Percentiles rank a stretch among this genome's conserved stretches.
These are phyloP conservation scores for Trichoderma atrobrunneum DNA, from an alignment of 2,329 filamentous ascomycete genomes.

Conservation along the genomic window DNA sequence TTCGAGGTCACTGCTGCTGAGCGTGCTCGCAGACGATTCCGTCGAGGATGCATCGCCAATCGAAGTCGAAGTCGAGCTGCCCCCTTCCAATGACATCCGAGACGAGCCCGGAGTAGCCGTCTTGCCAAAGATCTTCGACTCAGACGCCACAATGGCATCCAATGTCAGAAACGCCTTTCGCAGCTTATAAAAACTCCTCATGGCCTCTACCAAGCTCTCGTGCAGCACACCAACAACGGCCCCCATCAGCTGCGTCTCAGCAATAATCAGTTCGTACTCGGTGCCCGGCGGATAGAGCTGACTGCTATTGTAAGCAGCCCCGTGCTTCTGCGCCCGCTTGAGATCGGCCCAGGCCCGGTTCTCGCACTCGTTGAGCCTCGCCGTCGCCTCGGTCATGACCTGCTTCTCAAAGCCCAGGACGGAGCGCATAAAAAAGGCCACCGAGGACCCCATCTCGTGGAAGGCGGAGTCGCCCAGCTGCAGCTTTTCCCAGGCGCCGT, in stretches of 20 bases:
- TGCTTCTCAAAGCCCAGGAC: constrained; percentile 90
- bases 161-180: constrained; percentile 84
- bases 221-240: constrained; percentile 87
- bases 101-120: neutral
- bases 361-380: constrained; percentile 72
- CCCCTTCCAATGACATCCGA: neutral
- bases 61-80: neutral
- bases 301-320: constrained; percentile 34
- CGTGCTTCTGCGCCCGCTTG: constrained; percentile 68
- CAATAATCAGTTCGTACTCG: constrained; percentile 81
- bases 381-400: constrained; percentile 78
- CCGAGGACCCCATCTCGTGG: constrained; percentile 77
- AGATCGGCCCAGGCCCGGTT: constrained; percentile 72
- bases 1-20: constrained; percentile 23
- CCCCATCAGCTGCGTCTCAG: constrained; percentile 83
- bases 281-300: constrained; percentile 75
- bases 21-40: constrained; percentile 23
- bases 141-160: constrained; percentile 73
- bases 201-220: constrained; percentile 85
- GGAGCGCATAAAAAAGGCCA: constrained; percentile 80
- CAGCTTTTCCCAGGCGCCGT: constrained; percentile 72
- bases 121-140: constrained; percentile 49
- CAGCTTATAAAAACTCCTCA: constrained; percentile 90
- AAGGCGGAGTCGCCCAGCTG: constrained; percentile 77
- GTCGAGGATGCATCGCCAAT: constrained; percentile 29